Percentiles rank a stretch among this genome's conserved stretches.
These are phyloP conservation scores for Coprinellus micaceus DNA, from an alignment of 768 basidiomycete genomes.

Conservation along the genomic window DNA sequence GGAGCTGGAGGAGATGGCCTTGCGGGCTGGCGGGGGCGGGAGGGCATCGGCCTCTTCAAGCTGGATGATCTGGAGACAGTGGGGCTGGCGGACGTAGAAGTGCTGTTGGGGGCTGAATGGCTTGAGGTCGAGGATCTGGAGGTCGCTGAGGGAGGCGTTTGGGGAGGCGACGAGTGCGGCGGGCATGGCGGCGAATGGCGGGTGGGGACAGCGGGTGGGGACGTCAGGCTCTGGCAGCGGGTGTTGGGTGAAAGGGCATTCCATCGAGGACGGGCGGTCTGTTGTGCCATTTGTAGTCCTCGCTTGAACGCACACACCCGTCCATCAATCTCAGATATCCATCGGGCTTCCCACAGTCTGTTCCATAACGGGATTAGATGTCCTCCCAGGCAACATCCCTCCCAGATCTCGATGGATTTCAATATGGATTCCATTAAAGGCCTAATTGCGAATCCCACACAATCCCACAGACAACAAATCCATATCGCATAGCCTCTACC, in stretches of 20 bases:
- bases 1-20: slow-evolving; percentile 13
- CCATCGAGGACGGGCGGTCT: no score
- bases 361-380: background rate
- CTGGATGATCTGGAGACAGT: slow-evolving; percentile 64
- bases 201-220: no score
- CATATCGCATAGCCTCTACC: no score
- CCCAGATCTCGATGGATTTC: background rate
- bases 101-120: slow-evolving; percentile 35
- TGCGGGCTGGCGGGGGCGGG: slow-evolving; percentile 31
- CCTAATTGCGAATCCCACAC: background rate
- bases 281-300: no score
- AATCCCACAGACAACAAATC: background rate
- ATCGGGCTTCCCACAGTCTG: background rate
- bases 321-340: slow-evolving; percentile 1
- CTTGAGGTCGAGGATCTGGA: slow-evolving; percentile 28
- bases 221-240: no score
- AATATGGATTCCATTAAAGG: background rate
- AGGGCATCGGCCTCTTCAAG: slow-evolving; percentile 60
- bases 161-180: slow-evolving; percentile 21
- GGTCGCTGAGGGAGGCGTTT: slow-evolving; percentile 17
- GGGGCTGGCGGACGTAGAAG: slow-evolving; percentile 45
- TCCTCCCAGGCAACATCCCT: background rate
- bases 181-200: no score
- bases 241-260: no score
- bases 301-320: no score